Percentiles rank a stretch among this genome's conserved stretches.
These are phyloP conservation scores for Boehmeria nivea DNA, from an alignment of 306 rosid species.

Conservation along the genomic window DNA sequence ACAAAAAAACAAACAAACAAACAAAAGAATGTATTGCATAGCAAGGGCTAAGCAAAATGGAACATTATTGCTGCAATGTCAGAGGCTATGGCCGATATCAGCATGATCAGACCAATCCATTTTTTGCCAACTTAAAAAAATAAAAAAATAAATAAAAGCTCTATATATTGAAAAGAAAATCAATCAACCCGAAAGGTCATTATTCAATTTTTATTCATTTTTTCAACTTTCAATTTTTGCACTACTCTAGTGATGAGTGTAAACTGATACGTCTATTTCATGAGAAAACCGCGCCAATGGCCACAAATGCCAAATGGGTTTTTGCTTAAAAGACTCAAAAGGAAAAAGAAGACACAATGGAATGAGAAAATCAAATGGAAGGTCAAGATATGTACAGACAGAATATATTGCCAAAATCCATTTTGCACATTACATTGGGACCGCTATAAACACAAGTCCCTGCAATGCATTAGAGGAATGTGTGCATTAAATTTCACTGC, in stretches of 20 bases:
- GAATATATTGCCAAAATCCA: constrained; percentile 34
- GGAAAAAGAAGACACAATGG: constrained; percentile 44
- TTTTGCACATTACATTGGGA: background rate
- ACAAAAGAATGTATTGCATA: background rate
- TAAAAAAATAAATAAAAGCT: too few relatives aligned
- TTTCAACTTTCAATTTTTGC: background rate
- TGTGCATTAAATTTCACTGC: background rate
- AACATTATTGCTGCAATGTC: constrained; percentile 13
- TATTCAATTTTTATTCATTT: constrained; percentile 7
- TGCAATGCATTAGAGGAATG: background rate
- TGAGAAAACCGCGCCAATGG: constrained; percentile 9
- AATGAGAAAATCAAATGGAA: constrained; percentile 23
- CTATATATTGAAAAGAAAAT: too few relatives aligned
- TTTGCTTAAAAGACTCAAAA: constrained; percentile 19
- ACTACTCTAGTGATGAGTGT: background rate
- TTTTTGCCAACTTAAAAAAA: background rate
- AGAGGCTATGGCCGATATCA: too few relatives aligned
- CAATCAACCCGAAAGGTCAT: too few relatives aligned
- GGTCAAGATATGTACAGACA: constrained; percentile 14
- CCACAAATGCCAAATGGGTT: constrained; percentile 10
- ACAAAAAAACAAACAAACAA: background rate
- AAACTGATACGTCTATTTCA: constrained; percentile 45
- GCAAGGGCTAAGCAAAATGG: constrained; percentile 4
- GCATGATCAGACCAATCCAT: too few relatives aligned
- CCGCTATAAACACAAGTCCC: background rate